Base-by-base conservation (phyloP, 257 asterid species). In the Jaltomata sinuosa region DNA sequence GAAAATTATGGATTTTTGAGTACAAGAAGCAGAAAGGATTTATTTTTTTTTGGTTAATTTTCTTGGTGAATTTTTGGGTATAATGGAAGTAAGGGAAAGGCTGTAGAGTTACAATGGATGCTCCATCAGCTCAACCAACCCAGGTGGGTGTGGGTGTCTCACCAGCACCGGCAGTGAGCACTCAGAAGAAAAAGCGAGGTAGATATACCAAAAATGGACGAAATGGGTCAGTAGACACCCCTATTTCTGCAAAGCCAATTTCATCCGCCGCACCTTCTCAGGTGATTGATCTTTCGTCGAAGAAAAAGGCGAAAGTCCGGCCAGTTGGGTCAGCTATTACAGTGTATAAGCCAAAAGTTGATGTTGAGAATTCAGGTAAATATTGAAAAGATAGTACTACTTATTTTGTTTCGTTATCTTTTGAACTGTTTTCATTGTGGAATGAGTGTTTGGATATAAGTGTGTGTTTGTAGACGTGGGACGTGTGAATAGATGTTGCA, bases 31-130 rank as follows among this genome's bases (percentile, higher is more conserved):
- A n/a, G n/a, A n/a, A n/a, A n/a, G n/a, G n/a, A n/a, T n/a, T n/a
- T n/a, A n/a, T n/a, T n/a, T n/a, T n/a, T n/a, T n/a, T n/a, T n/a
- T n/a, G n/a, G n/a, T n/a, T n/a, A n/a, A n/a, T n/a, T n/a, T n/a
- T n/a, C n/a, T n/a, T n/a, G n/a, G n/a, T n/a, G n/a, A n/a, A n/a
- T n/a, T n/a, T n/a, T n/a, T n/a, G n/a, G n/a, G n/a, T n/a, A n/a
- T n/a, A n/a, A n/a, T n/a, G n/a, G n/a, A n/a, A n/a, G n/a, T n/a
- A n/a, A n/a, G n/a, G n/a, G n/a, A n/a, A n/a, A n/a, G n/a, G n/a
- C 88, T 89, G 90, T 87, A 95, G 94, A 87, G 98, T 95, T 32
- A 92, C 93, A 57, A 94, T 92, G 87, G 98, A 95, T 92, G 96
- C 92, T 87, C 95, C 98, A 52, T 92, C 99, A 36, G 49, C 77